Evolutionary conservation across 352 stramenopile genomes (phyloP), one percentile per base, ranked within the genome.

Genomic region (Phytophthora aleatoria): DNA sequence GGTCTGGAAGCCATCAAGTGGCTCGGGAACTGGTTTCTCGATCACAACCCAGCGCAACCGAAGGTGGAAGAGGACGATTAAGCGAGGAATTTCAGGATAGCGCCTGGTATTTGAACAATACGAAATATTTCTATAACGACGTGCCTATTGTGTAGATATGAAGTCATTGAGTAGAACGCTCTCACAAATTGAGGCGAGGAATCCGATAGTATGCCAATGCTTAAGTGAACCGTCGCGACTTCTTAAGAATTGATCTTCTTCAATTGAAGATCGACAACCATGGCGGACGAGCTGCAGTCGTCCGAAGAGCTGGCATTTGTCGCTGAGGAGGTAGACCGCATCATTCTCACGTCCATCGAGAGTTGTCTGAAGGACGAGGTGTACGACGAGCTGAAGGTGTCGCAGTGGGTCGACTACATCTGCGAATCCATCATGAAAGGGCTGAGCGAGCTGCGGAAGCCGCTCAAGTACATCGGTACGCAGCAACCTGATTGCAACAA

Each of bases 381-480:
- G 8, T 97, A 97, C 71, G 83, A 97, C 67, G 90, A 97, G 63
- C 64, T 69, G 42, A 79, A 91, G 68, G 90, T 97, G 11, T 74
- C 85, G 5, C 78, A 94, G 31, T 98, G 92, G 92, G 77, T 98
- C 43, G 92, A 98, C 73, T 78, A 74, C 20, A 97, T 98, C 52
- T 98, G 92, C 69, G 89, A 97, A 38, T 73, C 73, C 20, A 89
- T 95, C 67, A 94, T 97, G 82, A 86, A 91, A 48, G 83, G 78
- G 4, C 84, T 98, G 20, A 73, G 81, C 45, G 85, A 97, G 48
- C 68, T 97, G 44, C 83, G 87, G 62, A 98, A 98, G 51, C 92
- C 92, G 2, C 95, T 98, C 70, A 98, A 97, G 76, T 98, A 97
- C 64, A 83, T 95, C 39, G 81, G 82, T 93, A 71, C 11, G 72